phyloP scores from a whole-genome alignment of 345 rosid species.

The Camelina neglecta region DNA sequence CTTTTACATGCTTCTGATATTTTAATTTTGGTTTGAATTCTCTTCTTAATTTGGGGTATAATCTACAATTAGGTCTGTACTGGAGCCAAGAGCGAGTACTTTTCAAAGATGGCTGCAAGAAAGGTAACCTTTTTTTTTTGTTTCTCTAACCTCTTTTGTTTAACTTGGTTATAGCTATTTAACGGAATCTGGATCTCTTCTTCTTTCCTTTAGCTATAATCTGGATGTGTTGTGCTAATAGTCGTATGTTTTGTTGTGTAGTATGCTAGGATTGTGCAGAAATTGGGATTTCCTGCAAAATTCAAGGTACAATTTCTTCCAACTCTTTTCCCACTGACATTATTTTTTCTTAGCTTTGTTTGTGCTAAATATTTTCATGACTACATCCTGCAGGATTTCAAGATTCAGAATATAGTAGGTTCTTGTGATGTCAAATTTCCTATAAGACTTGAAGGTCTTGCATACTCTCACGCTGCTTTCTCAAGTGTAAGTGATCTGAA shows the following conservation, averaged over 20 bases:
- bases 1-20: neutral
- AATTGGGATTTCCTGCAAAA: constrained; percentile 82
- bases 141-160: neutral
- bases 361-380: neutral
- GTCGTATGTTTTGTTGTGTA: constrained; percentile 27
- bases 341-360: neutral
- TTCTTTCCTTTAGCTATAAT: neutral
- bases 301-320: constrained; percentile 51
- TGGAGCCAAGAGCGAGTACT: constrained; percentile 86
- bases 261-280: constrained; percentile 84
- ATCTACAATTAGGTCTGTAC: constrained; percentile 63
- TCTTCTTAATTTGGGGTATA: constrained; percentile 10
- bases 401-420: constrained; percentile 88
- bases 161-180: neutral
- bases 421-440: constrained; percentile 87
- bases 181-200: neutral
- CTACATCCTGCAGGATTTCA: constrained; percentile 62
- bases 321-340: constrained; percentile 13
- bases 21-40: neutral
- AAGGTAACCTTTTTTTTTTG: constrained; percentile 32
- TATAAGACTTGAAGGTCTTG: constrained; percentile 81
- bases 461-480: constrained; percentile 74
- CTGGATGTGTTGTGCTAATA: constrained; percentile 17
- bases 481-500: constrained; percentile 55
- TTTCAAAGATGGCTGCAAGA: constrained; percentile 79